These are phyloP conservation scores for Starmerella kuoi DNA, from an alignment of 805 yeast genomes.

Conservation along the genomic window DNA sequence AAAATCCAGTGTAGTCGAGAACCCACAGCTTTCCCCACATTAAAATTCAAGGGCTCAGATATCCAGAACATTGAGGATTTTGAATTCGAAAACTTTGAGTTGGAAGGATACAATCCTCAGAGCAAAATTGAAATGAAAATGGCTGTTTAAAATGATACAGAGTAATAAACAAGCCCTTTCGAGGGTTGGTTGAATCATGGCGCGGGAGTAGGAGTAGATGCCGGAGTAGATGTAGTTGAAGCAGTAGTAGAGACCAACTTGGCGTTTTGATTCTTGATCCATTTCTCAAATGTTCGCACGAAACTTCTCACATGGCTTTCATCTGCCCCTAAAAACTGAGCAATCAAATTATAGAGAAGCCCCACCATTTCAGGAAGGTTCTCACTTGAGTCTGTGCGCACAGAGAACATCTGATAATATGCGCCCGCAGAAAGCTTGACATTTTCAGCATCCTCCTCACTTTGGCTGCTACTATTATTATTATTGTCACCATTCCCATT, in stretches of 20 bases:
- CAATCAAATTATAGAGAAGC: slow-evolving; percentile 4
- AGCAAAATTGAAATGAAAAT: slow-evolving; percentile 84
- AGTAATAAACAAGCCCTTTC: background rate
- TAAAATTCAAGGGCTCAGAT: slow-evolving; percentile 48
- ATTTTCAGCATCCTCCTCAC: background rate
- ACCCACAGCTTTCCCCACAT: slow-evolving; percentile 72
- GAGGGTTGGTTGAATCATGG: no score
- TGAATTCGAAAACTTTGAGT: slow-evolving; percentile 74
- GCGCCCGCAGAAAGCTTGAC: slow-evolving; percentile 4
- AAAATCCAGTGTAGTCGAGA: slow-evolving; percentile 62
- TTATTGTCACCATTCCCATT: background rate
- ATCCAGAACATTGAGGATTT: slow-evolving; percentile 75
- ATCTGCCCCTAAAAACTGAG: slow-evolving; percentile 2
- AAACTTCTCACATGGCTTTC: background rate
- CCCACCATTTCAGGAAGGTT: slow-evolving; percentile 12
- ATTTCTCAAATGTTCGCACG: slow-evolving; percentile 9
- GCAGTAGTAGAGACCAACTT: background rate
- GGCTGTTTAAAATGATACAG: slow-evolving; percentile 78
- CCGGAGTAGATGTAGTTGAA: background rate
- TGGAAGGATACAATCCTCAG: slow-evolving; percentile 68
- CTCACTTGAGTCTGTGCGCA: slow-evolving; percentile 1
- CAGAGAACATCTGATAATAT: slow-evolving; percentile 3
- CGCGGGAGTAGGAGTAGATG: no score
- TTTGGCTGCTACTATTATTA: no score
- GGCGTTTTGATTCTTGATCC: slow-evolving; percentile 1